Evolutionary conservation across 2,329 filamentous ascomycete species (phyloP).

Genomic region (Monilinia fructigena): DNA sequence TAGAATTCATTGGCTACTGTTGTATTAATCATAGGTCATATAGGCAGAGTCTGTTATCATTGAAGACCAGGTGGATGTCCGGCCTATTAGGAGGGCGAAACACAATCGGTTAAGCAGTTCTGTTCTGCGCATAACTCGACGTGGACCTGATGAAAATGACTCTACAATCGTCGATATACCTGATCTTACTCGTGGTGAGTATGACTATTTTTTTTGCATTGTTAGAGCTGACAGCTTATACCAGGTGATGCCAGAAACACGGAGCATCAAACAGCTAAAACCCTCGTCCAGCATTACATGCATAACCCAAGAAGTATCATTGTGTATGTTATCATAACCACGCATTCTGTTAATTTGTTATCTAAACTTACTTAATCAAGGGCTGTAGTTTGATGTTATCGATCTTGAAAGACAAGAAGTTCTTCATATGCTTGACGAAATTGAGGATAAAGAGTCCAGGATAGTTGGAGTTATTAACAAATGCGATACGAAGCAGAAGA

Average conservation of each 20-base stretch:
- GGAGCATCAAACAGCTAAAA: constrained; percentile 27
- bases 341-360: not conserved
- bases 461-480: constrained; percentile 48
- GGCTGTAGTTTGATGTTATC: constrained; percentile 44
- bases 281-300: constrained; percentile 42
- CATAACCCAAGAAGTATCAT: constrained; percentile 44
- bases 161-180: constrained; percentile 37
- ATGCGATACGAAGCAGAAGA: constrained; percentile 39
- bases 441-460: constrained; percentile 32
- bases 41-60: constrained; percentile 1
- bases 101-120: constrained; percentile 27
- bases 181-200: constrained; percentile 32
- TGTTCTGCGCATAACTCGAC: constrained; percentile 26
- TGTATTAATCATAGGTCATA: not conserved
- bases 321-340: constrained; percentile 32
- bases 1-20: too few relatives aligned
- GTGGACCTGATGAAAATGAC: constrained; percentile 29
- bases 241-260: not conserved
- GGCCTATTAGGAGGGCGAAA: not conserved
- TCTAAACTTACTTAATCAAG: constrained; percentile 31
- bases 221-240: not conserved
- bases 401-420: constrained; percentile 44
- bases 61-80: not conserved
- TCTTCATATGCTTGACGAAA: constrained; percentile 36
- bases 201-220: too few relatives aligned